Conservation (phyloP, 2,329 filamentous ascomycete genomes). For the Alternaria sp. region DNA sequence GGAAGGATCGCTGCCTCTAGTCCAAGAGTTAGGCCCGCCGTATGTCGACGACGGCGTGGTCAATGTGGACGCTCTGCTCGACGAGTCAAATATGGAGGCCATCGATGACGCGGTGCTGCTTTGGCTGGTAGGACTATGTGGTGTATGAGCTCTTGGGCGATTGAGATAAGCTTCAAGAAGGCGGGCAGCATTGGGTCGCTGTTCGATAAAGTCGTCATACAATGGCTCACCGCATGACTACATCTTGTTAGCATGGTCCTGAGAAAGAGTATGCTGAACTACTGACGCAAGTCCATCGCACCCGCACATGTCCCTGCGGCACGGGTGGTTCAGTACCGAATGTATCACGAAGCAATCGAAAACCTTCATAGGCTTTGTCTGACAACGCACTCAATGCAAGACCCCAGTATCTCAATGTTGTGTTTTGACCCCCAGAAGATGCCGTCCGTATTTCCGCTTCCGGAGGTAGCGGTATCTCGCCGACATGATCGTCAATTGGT, state of each 20-base stretch:
- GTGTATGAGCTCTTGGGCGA: constrained; percentile 35
- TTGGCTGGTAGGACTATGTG: constrained; percentile 26
- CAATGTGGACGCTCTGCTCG: constrained; percentile 33
- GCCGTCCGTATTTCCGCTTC: constrained; percentile 28
- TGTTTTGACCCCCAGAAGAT: constrained; percentile 12
- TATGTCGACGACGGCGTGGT: constrained; percentile 40
- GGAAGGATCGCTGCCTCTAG: constrained; percentile 21
- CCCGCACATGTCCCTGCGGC: constrained; percentile 37
- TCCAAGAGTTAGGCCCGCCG: constrained; percentile 28
- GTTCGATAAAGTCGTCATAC: constrained; percentile 50
- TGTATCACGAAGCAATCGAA: constrained; percentile 24
- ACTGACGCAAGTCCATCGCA: constrained; percentile 47
- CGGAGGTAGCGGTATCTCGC: constrained; percentile 30
- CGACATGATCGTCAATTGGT: constrained; percentile 11
- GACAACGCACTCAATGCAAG: constrained; percentile 31
- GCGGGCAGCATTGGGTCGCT: constrained; percentile 46
- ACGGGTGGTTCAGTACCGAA: constrained; percentile 43
- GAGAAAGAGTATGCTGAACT: background rate
- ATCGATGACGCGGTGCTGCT: constrained; percentile 36
- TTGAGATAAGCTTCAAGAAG: constrained; percentile 50
- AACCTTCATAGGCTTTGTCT: constrained; percentile 26
- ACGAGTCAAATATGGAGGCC: constrained; percentile 35
- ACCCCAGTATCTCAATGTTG: constrained; percentile 25
- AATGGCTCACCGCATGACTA: constrained; percentile 43
- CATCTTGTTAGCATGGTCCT: background rate